Conservation (phyloP, 2,329 filamentous ascomycete genomes). For the Hysterium pulicare region DNA sequence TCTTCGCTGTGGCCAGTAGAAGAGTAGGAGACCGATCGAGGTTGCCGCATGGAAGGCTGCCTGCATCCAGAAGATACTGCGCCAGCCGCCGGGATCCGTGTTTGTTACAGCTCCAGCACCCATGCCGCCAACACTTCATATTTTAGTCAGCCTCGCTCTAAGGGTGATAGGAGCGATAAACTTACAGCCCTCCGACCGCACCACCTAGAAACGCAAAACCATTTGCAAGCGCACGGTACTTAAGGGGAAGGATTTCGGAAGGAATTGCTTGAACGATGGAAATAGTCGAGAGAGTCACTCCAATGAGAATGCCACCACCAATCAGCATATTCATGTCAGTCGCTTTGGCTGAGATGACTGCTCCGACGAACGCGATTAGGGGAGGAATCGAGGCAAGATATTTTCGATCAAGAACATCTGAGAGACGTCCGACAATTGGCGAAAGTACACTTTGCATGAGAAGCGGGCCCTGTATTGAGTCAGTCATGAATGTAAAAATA, state of each 20-base stretch:
- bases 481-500: conserved; percentile 1
- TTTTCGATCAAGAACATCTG: conserved; percentile 56
- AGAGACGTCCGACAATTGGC: conserved; percentile 55
- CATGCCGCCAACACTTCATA: background rate
- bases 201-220: conserved; percentile 52
- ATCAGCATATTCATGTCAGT: conserved; percentile 56
- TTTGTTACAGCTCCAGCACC: conserved; percentile 53
- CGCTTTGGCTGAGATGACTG: conserved; percentile 54
- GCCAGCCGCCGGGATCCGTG: conserved; percentile 47
- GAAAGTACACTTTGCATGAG: conserved; percentile 58
- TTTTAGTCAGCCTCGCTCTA: too few species aligned
- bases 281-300: conserved; percentile 53
- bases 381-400: conserved; percentile 52
- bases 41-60: conserved; percentile 52
- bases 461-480: conserved; percentile 47
- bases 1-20: conserved; percentile 47
- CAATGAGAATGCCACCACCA: conserved; percentile 57
- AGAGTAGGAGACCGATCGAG: conserved; percentile 46
- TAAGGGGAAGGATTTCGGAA: conserved; percentile 55
- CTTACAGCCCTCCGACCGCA: conserved; percentile 51
- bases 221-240: conserved; percentile 56
- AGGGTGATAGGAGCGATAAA: too few species aligned
- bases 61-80: conserved; percentile 59
- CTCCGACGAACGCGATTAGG: conserved; percentile 52
- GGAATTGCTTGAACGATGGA: conserved; percentile 56